Evolutionary conservation across 2,329 filamentous ascomycete species (phyloP).

Genomic region (Pestalotiopsis sp.): DNA sequence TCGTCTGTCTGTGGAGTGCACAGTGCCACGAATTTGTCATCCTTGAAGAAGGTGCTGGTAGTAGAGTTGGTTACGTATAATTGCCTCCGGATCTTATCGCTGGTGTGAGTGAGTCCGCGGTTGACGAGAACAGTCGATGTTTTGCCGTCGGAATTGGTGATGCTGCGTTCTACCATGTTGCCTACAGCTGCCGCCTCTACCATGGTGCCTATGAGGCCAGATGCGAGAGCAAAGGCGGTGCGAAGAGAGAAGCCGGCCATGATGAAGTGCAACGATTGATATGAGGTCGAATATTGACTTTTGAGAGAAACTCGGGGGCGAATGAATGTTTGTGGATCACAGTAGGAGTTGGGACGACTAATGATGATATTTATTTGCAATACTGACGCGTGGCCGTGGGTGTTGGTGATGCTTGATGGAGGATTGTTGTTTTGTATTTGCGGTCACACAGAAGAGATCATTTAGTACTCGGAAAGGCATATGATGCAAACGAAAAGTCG

Average conservation of each 20-base stretch:
- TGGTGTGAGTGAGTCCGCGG: background rate
- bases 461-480: background rate
- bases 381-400: background rate
- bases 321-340: background rate
- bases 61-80: background rate
- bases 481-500: background rate
- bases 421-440: background rate
- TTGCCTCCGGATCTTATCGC: background rate
- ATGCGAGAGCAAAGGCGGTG: background rate
- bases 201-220: background rate
- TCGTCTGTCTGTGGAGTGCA: background rate
- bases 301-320: background rate
- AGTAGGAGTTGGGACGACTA: background rate
- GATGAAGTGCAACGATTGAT: background rate
- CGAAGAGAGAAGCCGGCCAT: background rate
- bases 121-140: background rate
- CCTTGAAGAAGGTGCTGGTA: background rate
- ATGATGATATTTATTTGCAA: background rate
- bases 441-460: background rate
- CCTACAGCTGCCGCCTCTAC: background rate
- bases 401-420: background rate
- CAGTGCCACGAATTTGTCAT: background rate
- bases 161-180: background rate
- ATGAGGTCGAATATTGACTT: background rate
- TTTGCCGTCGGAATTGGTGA: background rate